A percentile compares a stretch with the other conserved stretches of the same genome.
Conservation (phyloP, 2,329 filamentous ascomycete genomes). For the Pleurostoma richardsiae region DNA sequence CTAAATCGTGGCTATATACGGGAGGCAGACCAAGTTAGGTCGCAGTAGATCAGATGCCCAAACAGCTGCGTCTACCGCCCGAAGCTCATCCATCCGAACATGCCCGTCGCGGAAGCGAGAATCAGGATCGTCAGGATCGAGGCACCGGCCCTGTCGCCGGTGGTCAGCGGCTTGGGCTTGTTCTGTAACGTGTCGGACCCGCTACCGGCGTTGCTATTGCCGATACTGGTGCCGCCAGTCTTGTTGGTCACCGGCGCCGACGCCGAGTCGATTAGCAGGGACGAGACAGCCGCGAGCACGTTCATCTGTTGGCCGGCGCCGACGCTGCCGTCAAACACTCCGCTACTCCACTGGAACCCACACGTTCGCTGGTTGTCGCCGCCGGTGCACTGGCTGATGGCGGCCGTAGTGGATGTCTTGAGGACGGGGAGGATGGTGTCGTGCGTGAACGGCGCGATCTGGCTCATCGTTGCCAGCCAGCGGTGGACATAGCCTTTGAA, state of each 20-base stretch:
- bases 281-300: conserved; percentile 44
- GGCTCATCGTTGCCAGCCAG: conserved; percentile 9
- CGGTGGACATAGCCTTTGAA: conserved; percentile 11
- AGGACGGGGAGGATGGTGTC: conserved; percentile 8
- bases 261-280: conserved; percentile 28
- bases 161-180: conserved; percentile 15
- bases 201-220: conserved; percentile 16
- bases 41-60: no score
- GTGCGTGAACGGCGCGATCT: conserved; percentile 9
- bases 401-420: conserved; percentile 5
- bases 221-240: conserved; percentile 17
- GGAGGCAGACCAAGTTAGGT: no score
- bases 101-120: conserved; percentile 13
- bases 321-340: conserved; percentile 40
- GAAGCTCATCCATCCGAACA: conserved; percentile 28
- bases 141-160: conserved; percentile 20
- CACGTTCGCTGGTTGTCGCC: conserved; percentile 33
- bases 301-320: conserved; percentile 53
- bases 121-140: conserved; percentile 17
- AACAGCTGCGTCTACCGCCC: conserved; percentile 2
- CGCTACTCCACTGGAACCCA: conserved; percentile 46
- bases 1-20: no score
- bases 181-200: conserved; percentile 14
- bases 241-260: conserved; percentile 10
- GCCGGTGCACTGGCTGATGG: conserved; percentile 9